Conservation (phyloP, 306 rosid genomes). For the Begonia masoniana region DNA sequence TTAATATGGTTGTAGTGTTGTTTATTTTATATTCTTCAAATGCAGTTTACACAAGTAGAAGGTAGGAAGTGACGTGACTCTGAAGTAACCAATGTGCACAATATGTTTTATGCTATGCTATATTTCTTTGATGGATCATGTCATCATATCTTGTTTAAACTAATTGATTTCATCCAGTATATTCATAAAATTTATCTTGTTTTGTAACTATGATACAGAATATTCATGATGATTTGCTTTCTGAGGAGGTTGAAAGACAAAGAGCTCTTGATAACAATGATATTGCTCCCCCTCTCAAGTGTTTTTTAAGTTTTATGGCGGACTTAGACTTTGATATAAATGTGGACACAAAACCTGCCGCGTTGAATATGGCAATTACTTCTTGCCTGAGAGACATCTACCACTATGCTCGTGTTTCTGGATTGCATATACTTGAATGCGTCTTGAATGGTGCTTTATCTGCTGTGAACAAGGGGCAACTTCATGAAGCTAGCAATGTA, state of each 20-base stretch:
- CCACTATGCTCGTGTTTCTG: constrained; percentile 91
- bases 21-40: too few species aligned
- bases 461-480: constrained; percentile 77
- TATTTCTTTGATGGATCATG: too few species aligned
- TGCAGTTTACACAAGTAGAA: too few species aligned
- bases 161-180: too few species aligned
- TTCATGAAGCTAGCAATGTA: constrained; percentile 87
- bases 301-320: constrained; percentile 32
- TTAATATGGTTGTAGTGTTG: too few species aligned
- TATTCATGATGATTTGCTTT: constrained; percentile 65
- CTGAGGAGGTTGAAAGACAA: constrained; percentile 59
- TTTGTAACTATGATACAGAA: constrained; percentile 25
- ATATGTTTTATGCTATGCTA: too few species aligned
- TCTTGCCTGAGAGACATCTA: constrained; percentile 66
- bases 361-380: constrained; percentile 27
- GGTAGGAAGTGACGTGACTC: too few species aligned
- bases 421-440: constrained; percentile 78
- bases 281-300: constrained; percentile 57
- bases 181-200: not conserved
- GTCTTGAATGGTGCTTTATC: constrained; percentile 75
- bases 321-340: constrained; percentile 34
- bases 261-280: constrained; percentile 47
- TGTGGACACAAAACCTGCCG: constrained; percentile 19
- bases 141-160: too few species aligned
- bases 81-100: too few species aligned